Base-by-base conservation (phyloP, 1,284 basidiomycete species). In the Cryptococcus amylolentus region DNA sequence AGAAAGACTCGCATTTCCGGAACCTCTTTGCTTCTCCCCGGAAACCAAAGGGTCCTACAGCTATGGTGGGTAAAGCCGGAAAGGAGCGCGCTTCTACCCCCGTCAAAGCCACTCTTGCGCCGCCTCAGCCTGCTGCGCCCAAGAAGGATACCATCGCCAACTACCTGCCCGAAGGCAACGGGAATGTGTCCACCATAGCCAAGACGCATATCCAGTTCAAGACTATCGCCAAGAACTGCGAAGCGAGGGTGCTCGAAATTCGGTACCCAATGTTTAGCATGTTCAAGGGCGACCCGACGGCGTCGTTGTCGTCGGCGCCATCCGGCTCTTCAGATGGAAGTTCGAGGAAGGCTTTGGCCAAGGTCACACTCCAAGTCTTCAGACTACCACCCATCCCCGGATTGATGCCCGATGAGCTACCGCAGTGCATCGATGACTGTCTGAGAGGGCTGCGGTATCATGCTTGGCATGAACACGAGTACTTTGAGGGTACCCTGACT, bases 341-440 rank as follows among this genome's bases (percentile, higher is more conserved):
- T 58, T 83, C 84, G 4, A 66, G 78, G 40, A 67, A 85, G 84
- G 73, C 75, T 53, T 75, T 84, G 83, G 68, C 91, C 42, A 88
- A 93, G 74, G 83, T 95, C 56, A 83, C 88, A 6, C 77, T 95
- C 55, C 91, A 95, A 73, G 79, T 95, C 54, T 94, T 98, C 78
- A 84, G 93, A 69, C 78, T 97, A 14, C 93, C 94, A 0, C 86
- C 91, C 1, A 77, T 98, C 52, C 88, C 89, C 16, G 89, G 89
- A 13, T 80, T 97, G n/a, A 78, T 85, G 13, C 81, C 83, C 13
- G 84, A 87, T 45, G 82, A 90, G 60, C 80, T 98, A 26, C 95
- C 95, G 1, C 87, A 92, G 73, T 92, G 88, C 68, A 80, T 98
- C 69, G 92, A 95, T 57, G 95, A 97, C 70, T 93, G 91, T 67